Evolutionary conservation across 345 rosid genomes (phyloP), one percentile per base, ranked within the genome.

Genomic region (Murraya paniculata): DNA sequence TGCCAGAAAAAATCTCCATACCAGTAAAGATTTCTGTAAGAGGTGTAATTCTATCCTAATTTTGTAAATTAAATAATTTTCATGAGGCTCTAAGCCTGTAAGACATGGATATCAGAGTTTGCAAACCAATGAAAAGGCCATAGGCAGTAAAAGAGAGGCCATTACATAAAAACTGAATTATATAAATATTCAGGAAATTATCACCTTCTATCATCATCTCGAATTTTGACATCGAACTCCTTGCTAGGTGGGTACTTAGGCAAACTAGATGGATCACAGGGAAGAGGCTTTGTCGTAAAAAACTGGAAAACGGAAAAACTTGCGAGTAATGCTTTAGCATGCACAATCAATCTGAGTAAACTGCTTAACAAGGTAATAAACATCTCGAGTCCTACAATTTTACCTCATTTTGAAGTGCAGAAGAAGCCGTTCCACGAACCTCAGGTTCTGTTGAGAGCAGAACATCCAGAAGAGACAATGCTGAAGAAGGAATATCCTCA

Each of bases 171-270:
- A 8, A 19, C 38, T 73, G 13, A 36, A 62, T n/a, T 58, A 5
- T 27, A 14, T 6, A 36, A 68, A 19, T 27, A 19, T 22, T 50
- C 57, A 30, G 45, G 41, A 64, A 78, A 36, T 64, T 39, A 36
- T 78, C 55, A 87, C 92, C 89, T 87, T 84, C 79, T 82, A 61
- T 86, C 87, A 61, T 81, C 88, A 36, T 87, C 78, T 61, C 82
- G 84, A 59, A 82, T 74, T 70, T 86, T 89, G 62, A 75, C 85
- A 76, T 86, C 90, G 31, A 86, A 84, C 77, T 89, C 92, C 82
- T 86, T 89, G 82, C 86, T 86, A 19, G 89, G 86, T 24, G 88
- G 90, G 76, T 89, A 81, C 79, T 82, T 87, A 16, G 92, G 90
- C 86, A 89, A 81, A 79, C 83, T 81, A 59, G 88, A 87, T 30